Conservation (phyloP, 495 filamentous ascomycete genomes). For the Tuber aestivum region DNA sequence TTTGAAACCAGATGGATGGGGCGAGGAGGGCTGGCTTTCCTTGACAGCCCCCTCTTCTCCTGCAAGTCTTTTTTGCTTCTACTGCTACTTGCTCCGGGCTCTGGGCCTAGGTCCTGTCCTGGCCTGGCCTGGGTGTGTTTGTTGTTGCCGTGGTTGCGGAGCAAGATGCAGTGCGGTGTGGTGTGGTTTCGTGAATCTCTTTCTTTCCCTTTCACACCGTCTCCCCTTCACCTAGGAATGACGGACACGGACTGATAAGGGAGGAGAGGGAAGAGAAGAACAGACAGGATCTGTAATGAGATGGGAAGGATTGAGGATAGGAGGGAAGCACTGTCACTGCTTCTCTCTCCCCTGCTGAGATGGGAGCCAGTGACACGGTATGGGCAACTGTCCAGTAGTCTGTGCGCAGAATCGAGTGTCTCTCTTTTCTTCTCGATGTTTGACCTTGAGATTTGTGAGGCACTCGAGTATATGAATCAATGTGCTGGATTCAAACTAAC, state of each 20-base stretch:
- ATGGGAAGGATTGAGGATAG: neutral
- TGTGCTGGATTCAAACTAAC: neutral
- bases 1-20: neutral
- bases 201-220: neutral
- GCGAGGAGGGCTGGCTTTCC: neutral
- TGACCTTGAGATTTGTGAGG: neutral
- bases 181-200: neutral
- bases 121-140: neutral
- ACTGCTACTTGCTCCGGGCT: neutral
- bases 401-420: neutral
- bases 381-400: neutral
- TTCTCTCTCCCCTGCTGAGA: neutral
- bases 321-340: neutral
- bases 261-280: neutral
- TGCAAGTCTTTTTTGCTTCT: neutral
- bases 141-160: constrained; percentile 1
- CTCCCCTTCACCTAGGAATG: neutral
- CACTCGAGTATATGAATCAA: constrained; percentile 4
- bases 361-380: neutral
- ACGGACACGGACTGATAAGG: neutral
- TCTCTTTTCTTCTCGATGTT: neutral
- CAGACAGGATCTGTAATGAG: neutral
- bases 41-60: neutral
- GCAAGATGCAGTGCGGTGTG: neutral
- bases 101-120: neutral